These are phyloP conservation scores for Cyberlindnera suaveolens DNA, from an alignment of 805 yeast species.

Conservation along the genomic window DNA sequence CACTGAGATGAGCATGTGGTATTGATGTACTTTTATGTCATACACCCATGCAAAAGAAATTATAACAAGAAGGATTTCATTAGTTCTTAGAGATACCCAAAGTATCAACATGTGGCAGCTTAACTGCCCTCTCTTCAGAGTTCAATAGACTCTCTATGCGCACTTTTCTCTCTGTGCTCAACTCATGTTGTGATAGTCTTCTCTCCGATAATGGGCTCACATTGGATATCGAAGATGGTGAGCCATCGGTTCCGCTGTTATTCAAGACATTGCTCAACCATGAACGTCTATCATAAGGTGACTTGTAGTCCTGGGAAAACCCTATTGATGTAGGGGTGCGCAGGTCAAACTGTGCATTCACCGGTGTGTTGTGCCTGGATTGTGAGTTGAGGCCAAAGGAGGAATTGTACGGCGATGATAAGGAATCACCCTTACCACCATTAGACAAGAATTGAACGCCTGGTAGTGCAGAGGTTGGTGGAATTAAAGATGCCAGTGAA, in stretches of 20 bases:
- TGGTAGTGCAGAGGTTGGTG: conserved; percentile 12
- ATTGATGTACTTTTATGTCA: too few relatives aligned
- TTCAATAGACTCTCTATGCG: conserved; percentile 19
- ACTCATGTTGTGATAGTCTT: not conserved
- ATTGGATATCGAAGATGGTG: conserved; percentile 6
- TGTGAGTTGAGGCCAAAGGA: conserved; percentile 8
- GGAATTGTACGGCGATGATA: conserved; percentile 17
- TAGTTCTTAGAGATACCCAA: conserved; percentile 10
- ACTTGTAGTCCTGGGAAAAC: conserved; percentile 4
- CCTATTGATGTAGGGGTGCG: conserved; percentile 2
- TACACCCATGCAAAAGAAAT: too few relatives aligned
- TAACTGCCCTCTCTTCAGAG: conserved; percentile 3
- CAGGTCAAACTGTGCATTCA: not conserved
- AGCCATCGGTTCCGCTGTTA: conserved; percentile 5
- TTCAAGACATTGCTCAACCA: conserved; percentile 18
- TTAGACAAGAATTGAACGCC: conserved; percentile 13
- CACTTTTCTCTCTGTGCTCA: conserved; percentile 8
- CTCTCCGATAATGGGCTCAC: not conserved
- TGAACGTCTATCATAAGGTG: conserved; percentile 9
- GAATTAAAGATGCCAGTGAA: not conserved
- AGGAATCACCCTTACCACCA: conserved; percentile 4
- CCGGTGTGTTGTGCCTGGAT: conserved; percentile 13
- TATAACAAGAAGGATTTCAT: not conserved
- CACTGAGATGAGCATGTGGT: too few relatives aligned
- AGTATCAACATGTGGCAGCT: conserved; percentile 19